These are phyloP conservation scores for Phyllosticta citribraziliensis DNA, from an alignment of 2,329 filamentous ascomycete genomes.

Conservation along the genomic window DNA sequence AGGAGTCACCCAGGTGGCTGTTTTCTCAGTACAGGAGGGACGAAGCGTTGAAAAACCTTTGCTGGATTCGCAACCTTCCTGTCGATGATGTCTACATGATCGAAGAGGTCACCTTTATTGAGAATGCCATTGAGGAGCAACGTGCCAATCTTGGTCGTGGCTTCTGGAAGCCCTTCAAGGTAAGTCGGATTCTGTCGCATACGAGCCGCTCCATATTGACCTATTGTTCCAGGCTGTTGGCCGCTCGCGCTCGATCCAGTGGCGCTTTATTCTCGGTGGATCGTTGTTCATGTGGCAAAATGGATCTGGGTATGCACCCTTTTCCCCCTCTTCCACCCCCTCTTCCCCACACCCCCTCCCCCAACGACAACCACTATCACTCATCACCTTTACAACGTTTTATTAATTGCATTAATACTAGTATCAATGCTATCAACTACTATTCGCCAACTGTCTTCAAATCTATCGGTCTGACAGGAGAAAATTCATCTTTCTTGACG, in stretches of 20 bases:
- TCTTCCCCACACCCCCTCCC: constrained; percentile 30
- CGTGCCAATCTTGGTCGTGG: constrained; percentile 54
- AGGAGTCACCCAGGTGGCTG: constrained; percentile 54
- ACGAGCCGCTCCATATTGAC: constrained; percentile 31
- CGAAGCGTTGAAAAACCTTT: constrained; percentile 40
- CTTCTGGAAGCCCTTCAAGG: constrained; percentile 51
- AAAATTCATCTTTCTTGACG: constrained; percentile 51
- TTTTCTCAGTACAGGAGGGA: constrained; percentile 53
- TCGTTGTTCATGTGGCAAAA: constrained; percentile 76
- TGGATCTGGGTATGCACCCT: constrained; percentile 40
- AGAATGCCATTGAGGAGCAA: constrained; percentile 58
- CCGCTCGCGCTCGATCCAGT: constrained; percentile 45
- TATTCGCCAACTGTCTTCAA: constrained; percentile 54
- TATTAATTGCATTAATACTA: too few species aligned
- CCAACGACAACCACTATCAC: constrained; percentile 54
- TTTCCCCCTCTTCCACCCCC: constrained; percentile 58
- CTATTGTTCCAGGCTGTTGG: background rate
- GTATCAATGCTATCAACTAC: constrained; percentile 23
- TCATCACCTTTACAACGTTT: too few species aligned
- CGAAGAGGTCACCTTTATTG: constrained; percentile 63
- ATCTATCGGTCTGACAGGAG: constrained; percentile 51
- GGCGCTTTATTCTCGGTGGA: constrained; percentile 62
- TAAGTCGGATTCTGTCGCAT: constrained; percentile 6
- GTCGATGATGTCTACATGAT: constrained; percentile 55
- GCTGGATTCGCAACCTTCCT: constrained; percentile 54